Evolutionary conservation across 495 filamentous ascomycete genomes (phyloP), one percentile per base, ranked within the genome.

Genomic region (Xeromyces bisporus): DNA sequence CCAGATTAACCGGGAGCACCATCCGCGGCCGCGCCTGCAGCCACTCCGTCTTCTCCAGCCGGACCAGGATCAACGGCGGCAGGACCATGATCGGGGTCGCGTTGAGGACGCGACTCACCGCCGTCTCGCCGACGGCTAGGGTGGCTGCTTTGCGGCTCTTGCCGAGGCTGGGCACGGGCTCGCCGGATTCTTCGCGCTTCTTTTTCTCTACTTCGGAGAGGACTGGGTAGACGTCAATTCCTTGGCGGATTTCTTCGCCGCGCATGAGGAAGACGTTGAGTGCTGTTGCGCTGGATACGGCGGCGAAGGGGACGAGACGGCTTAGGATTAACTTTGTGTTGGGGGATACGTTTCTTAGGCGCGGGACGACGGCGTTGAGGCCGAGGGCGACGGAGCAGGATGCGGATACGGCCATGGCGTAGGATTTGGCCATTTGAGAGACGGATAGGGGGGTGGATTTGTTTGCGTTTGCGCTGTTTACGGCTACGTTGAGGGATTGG

Each of bases 211-310:
- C 53, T 2, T 64, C 67, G 14, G 66, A 69, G 1, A 77, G 64
- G 14, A 76, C 70, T 0, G 82, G 84, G 59, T 73, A 94, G n/a
- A 97, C 75, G 54, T 97, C 86, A 47, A 97, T 96, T 8, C 89
- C 89, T 28, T 64, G 71, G 45, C 82, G 64, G 38, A 96, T 93
- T 57, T 97, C 89, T 53, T 92, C 86, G 30, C 82, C 79, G 41
- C 89, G 80, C 89, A 97, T 97, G 35, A 97, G 66, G 61, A 93
- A 87, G 18, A 94, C 91, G 51, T 97, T 97, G 26, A 97, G 64
- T 1, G 77, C 83, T 35, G 80, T 81, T 2, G 89, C 89, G 33
- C 71, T 78, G 8, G 84, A 84, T 3, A 97, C 89, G 6, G 89
- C 89, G 0, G 85, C 89, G 46, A 97, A 97, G 16, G 89, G 89